A percentile compares a stretch with the other conserved stretches of the same genome.
phyloP scores from a whole-genome alignment of 768 basidiomycete genomes.

The Trametopsis cervina region DNA sequence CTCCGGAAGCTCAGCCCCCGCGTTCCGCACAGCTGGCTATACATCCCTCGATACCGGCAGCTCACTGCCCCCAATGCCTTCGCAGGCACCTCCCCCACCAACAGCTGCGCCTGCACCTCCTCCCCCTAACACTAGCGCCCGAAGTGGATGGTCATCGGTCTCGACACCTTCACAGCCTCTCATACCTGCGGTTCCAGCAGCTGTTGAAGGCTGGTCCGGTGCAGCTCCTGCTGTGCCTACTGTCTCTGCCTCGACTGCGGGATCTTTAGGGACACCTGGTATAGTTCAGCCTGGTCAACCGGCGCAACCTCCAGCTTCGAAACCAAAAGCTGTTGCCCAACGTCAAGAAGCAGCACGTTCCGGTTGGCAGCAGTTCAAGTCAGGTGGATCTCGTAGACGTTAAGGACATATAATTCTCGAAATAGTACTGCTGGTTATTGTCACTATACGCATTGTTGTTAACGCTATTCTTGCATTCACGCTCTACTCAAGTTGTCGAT shows the following conservation, averaged over 20 bases:
- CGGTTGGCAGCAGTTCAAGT: constrained; percentile 24
- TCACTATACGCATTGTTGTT: too few relatives aligned
- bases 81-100: constrained; percentile 16
- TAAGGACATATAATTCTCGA: background rate
- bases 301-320: background rate
- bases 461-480: background rate
- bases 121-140: background rate
- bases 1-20: constrained; percentile 28
- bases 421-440: too few relatives aligned
- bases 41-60: constrained; percentile 52
- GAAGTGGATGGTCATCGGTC: constrained; percentile 2
- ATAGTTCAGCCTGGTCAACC: too few relatives aligned
- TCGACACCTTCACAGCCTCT: background rate
- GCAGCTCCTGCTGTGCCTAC: background rate
- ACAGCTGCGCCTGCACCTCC: background rate
- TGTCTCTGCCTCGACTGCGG: background rate
- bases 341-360: constrained; percentile 18
- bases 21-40: constrained; percentile 61
- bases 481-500: background rate
- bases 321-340: background rate
- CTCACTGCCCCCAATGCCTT: constrained; percentile 8
- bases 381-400: constrained; percentile 12
- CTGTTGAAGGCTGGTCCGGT: background rate
- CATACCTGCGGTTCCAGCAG: background rate
- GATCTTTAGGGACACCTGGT: too few relatives aligned